phyloP scores from a whole-genome alignment of 1,139 yeast genomes.

The Kluyveromyces sp. region DNA sequence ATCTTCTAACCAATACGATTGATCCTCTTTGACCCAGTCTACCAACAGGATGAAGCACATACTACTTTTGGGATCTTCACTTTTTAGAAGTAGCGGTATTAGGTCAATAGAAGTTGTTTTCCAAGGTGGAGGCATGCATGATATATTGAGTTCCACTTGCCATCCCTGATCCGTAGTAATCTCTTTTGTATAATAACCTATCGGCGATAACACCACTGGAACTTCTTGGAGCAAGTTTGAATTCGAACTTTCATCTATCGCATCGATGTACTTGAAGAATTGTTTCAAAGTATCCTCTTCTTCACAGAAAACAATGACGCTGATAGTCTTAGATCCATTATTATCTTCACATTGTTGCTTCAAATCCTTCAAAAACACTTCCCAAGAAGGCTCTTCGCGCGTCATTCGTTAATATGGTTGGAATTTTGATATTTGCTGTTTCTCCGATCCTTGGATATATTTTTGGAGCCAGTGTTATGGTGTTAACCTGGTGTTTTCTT shows the following conservation, averaged over 20 bases:
- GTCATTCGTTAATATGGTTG: not conserved
- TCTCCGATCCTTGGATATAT: too few relatives aligned
- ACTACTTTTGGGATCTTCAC: not conserved
- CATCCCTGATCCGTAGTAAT: constrained; percentile 5
- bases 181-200: constrained; percentile 4
- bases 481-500: too few relatives aligned
- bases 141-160: not conserved
- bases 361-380: not conserved
- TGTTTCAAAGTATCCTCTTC: constrained; percentile 1
- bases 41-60: not conserved
- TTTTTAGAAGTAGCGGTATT: not conserved
- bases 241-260: constrained; percentile 1
- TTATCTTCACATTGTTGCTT: not conserved
- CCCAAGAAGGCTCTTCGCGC: not conserved
- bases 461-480: too few relatives aligned
- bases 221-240: not conserved
- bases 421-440: too few relatives aligned
- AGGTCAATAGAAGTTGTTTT: not conserved
- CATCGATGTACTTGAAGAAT: constrained; percentile 6
- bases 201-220: not conserved
- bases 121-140: not conserved
- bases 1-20: constrained; percentile 4
- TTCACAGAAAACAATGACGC: not conserved
- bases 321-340: not conserved
- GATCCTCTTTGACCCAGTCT: constrained; percentile 2